Percentiles rank a stretch among this genome's conserved stretches.
phyloP scores from a whole-genome alignment of 768 basidiomycete species.

The Tricholoma bakamatsutake region DNA sequence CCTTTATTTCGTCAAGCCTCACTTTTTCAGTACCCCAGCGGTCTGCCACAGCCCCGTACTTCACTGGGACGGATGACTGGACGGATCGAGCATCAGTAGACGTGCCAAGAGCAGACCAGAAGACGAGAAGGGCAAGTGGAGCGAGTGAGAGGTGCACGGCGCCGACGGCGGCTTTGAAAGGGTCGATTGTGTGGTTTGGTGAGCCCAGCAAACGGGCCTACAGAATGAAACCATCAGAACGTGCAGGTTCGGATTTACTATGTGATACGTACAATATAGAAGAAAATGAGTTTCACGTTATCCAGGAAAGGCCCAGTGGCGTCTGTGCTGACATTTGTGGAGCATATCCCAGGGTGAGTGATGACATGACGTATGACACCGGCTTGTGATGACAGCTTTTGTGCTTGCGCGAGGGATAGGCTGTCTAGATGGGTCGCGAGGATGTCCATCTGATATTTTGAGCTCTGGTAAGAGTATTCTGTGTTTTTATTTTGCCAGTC shows the following conservation, averaged over 20 bases:
- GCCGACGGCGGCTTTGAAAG: conserved; percentile 63
- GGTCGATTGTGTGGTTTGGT: conserved; percentile 52
- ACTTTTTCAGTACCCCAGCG: conserved; percentile 52
- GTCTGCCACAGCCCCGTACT: conserved; percentile 52
- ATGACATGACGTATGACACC: conserved; percentile 49
- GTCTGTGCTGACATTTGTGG: conserved; percentile 52
- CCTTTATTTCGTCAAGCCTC: conserved; percentile 39
- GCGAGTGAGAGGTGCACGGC: conserved; percentile 64
- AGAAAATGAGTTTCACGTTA: conserved; percentile 43
- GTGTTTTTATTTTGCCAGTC: conserved; percentile 72
- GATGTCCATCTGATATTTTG: conserved; percentile 77
- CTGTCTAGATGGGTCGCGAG: conserved; percentile 51
- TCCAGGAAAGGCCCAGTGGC: conserved; percentile 41
- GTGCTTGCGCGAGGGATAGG: conserved; percentile 22
- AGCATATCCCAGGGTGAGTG: conserved; percentile 64
- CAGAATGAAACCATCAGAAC: neutral
- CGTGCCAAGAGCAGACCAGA: conserved; percentile 11
- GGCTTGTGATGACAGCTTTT: conserved; percentile 11
- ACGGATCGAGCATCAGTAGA: conserved; percentile 12
- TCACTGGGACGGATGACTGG: conserved; percentile 29
- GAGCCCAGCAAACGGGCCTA: conserved; percentile 71
- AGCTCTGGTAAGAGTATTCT: conserved; percentile 56
- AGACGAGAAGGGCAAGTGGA: conserved; percentile 44
- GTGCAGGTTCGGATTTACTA: neutral
- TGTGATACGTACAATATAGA: conserved; percentile 53